Conservation (phyloP, 495 filamentous ascomycete species). For the Polyplosphaeria fusca region DNA sequence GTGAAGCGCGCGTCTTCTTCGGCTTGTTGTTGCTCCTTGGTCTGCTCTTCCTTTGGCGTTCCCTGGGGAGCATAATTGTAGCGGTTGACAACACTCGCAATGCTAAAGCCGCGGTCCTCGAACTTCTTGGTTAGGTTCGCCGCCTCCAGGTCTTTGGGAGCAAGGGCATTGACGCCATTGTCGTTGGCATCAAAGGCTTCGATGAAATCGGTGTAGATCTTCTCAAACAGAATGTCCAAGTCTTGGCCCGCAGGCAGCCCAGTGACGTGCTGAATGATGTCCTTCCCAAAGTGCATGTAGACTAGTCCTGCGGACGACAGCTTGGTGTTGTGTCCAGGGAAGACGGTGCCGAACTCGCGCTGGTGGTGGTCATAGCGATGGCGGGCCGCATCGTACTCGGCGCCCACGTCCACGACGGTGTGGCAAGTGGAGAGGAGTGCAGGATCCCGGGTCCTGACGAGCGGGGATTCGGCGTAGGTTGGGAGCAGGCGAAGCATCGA, state of each 20-base stretch:
- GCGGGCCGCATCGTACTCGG: constrained; percentile 71
- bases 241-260: constrained; percentile 60
- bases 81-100: constrained; percentile 78
- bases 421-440: constrained; percentile 74
- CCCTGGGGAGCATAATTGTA: constrained; percentile 63
- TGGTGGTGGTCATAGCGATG: constrained; percentile 97
- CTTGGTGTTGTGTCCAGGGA: constrained; percentile 75
- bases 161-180: constrained; percentile 85
- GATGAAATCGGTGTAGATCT: constrained; percentile 89
- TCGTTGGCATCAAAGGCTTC: constrained; percentile 97
- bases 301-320: constrained; percentile 90
- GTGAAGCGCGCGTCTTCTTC: constrained; percentile 80
- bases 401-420: constrained; percentile 93
- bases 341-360: constrained; percentile 77
- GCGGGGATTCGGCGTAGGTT: constrained; percentile 66
- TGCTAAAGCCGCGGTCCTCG: constrained; percentile 71
- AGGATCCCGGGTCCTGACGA: constrained; percentile 85
- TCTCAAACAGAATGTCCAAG: constrained; percentile 72
- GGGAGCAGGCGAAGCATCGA: constrained; percentile 91
- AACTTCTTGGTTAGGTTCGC: constrained; percentile 75
- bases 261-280: constrained; percentile 71
- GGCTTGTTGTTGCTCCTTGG: constrained; percentile 58
- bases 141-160: constrained; percentile 56
- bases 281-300: constrained; percentile 88
- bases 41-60: neutral